Evolutionary conservation across 2,329 filamentous ascomycete species (phyloP).

Genomic region (Ceratocystis colombiana): DNA sequence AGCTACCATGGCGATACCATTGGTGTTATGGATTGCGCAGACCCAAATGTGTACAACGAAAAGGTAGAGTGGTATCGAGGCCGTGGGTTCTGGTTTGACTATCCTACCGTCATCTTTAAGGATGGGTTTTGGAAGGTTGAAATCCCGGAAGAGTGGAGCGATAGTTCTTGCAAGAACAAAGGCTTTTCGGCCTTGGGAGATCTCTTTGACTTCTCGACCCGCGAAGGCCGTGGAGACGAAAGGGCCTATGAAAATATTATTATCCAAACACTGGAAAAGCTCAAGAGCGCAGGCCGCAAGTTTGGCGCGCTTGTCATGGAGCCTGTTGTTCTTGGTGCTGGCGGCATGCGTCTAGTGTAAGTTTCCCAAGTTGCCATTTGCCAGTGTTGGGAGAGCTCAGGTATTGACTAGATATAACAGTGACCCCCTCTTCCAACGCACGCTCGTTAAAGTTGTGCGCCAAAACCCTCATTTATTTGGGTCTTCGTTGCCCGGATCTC

Average conservation of each 20-base stretch:
- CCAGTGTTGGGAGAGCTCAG: neutral
- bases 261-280: constrained; percentile 40
- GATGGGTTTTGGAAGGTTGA: constrained; percentile 57
- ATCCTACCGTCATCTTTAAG: constrained; percentile 58
- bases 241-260: constrained; percentile 53
- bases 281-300: constrained; percentile 48
- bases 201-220: constrained; percentile 49
- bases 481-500: constrained; percentile 25
- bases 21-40: constrained; percentile 75
- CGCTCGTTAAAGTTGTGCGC: constrained; percentile 58
- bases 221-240: constrained; percentile 39
- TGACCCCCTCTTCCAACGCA: constrained; percentile 70
- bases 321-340: constrained; percentile 68
- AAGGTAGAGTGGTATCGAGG: constrained; percentile 81
- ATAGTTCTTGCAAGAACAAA: constrained; percentile 30
- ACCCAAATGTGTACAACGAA: constrained; percentile 67
- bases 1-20: constrained; percentile 85
- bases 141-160: constrained; percentile 40
- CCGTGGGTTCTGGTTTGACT: constrained; percentile 71
- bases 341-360: constrained; percentile 72
- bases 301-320: constrained; percentile 74
- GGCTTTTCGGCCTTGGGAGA: constrained; percentile 42
- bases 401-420: constrained; percentile 34
- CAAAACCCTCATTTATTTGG: constrained; percentile 47
- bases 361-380: constrained; percentile 29